Conservation (phyloP, 1,139 yeast species). For the Yamadazyma epiphylla region DNA sequence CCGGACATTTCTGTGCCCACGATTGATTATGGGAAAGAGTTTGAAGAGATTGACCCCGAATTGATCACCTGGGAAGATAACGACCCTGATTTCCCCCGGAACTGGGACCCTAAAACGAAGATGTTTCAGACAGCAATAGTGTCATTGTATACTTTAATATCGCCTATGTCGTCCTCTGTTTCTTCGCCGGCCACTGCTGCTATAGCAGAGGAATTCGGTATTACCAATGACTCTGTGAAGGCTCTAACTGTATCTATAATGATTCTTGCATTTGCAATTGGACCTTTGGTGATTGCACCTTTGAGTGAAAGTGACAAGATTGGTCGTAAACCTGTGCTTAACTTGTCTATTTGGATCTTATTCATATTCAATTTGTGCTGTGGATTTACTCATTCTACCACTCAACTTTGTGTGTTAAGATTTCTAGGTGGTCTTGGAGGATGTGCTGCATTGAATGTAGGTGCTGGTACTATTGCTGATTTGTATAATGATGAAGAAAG, state of each 20-base stretch:
- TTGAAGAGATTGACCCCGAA: slow-evolving; percentile 53
- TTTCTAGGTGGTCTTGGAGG: slow-evolving; percentile 65
- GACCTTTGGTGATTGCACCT: slow-evolving; percentile 60
- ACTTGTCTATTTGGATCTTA: slow-evolving; percentile 47
- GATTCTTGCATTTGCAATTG: slow-evolving; percentile 61
- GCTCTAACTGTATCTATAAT: slow-evolving; percentile 55
- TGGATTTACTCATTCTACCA: slow-evolving; percentile 48
- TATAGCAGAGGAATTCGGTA: slow-evolving; percentile 41
- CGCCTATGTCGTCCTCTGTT: slow-evolving; percentile 60
- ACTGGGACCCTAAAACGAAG: slow-evolving; percentile 47
- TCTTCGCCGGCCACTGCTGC: slow-evolving; percentile 53
- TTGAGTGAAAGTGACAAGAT: slow-evolving; percentile 48
- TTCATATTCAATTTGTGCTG: slow-evolving; percentile 56
- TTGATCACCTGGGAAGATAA: slow-evolving; percentile 62
- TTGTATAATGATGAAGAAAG: slow-evolving; percentile 50
- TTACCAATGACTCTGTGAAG: slow-evolving; percentile 32
- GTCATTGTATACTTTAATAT: slow-evolving; percentile 48
- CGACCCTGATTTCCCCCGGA: slow-evolving; percentile 59
- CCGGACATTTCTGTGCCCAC: slow-evolving; percentile 40
- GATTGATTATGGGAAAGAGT: slow-evolving; percentile 47
- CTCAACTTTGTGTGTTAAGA: slow-evolving; percentile 55
- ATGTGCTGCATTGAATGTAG: slow-evolving; percentile 63
- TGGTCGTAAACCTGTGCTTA: slow-evolving; percentile 52
- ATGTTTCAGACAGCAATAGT: slow-evolving; percentile 45
- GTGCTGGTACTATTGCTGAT: slow-evolving; percentile 72